Evolutionary conservation across 2,329 filamentous ascomycete species (phyloP).

Genomic region (Xylaria hypoxylon): DNA sequence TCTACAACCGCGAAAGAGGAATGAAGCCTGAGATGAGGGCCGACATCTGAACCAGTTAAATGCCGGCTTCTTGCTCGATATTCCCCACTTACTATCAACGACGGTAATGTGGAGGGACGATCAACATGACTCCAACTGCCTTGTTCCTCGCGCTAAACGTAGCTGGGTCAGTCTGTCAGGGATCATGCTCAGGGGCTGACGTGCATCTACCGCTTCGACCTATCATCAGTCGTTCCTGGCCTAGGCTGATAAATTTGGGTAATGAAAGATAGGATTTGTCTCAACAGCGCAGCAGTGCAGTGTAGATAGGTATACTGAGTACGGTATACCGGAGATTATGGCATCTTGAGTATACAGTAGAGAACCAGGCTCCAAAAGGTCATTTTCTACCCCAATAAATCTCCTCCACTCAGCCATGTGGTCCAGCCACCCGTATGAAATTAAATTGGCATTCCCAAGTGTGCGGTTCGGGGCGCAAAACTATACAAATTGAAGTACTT

Average conservation of each 20-base stretch:
- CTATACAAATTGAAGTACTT: too few species aligned
- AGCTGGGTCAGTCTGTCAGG: conserved; percentile 5
- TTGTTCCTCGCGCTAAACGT: conserved; percentile 15
- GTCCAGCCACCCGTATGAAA: too few species aligned
- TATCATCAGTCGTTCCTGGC: not conserved
- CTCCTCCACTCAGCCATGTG: too few species aligned
- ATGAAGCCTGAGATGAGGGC: conserved; percentile 29
- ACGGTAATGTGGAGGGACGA: conserved; percentile 17
- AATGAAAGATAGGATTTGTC: not conserved
- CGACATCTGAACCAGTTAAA: conserved; percentile 19
- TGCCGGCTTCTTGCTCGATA: not conserved
- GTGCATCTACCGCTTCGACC: conserved; percentile 12
- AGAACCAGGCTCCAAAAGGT: too few species aligned
- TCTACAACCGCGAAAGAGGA: conserved; percentile 11
- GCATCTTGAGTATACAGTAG: too few species aligned
- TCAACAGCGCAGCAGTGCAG: too few species aligned
- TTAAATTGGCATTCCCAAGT: too few species aligned
- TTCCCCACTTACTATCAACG: conserved; percentile 13
- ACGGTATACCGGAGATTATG: too few species aligned
- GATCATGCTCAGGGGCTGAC: conserved; percentile 22
- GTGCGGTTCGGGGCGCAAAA: too few species aligned
- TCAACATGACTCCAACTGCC: conserved; percentile 19
- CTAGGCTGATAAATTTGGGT: not conserved
- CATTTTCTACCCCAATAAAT: too few species aligned
- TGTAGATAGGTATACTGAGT: too few species aligned